Conservation (phyloP, 192 early-diverging fungal species). For the Backusella mclennaniae region DNA sequence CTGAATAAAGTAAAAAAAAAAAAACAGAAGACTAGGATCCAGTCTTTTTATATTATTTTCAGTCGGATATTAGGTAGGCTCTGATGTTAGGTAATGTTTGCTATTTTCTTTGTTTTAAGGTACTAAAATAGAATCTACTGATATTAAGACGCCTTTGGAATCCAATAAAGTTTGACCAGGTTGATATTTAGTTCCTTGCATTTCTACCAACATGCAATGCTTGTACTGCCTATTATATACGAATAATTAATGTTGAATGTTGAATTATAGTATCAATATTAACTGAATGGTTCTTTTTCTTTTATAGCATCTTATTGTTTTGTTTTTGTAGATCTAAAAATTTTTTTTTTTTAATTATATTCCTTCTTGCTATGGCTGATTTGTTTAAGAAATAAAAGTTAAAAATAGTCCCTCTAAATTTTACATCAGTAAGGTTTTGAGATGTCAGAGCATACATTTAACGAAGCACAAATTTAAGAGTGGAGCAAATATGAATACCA, state of each 20-base stretch:
- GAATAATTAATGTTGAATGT: too few relatives aligned
- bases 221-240: neutral
- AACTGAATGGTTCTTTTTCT: neutral
- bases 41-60: neutral
- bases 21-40: neutral
- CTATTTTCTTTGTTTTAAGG: neutral
- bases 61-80: neutral
- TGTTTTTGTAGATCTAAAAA: too few relatives aligned
- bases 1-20: neutral
- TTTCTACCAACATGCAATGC: neutral
- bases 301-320: neutral
- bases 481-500: neutral
- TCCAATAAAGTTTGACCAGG: neutral
- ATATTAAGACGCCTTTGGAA: neutral
- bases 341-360: too few relatives aligned
- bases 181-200: neutral
- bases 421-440: neutral
- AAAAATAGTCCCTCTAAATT: neutral
- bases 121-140: slow-evolving; percentile 1
- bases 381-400: neutral
- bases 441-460: neutral
- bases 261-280: too few relatives aligned
- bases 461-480: neutral
- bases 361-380: neutral
- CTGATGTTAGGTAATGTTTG: neutral